A percentile compares a stretch with the other conserved stretches of the same genome.
phyloP scores from a whole-genome alignment of 1,284 basidiomycete species.

The Ganoderma meredithae region DNA sequence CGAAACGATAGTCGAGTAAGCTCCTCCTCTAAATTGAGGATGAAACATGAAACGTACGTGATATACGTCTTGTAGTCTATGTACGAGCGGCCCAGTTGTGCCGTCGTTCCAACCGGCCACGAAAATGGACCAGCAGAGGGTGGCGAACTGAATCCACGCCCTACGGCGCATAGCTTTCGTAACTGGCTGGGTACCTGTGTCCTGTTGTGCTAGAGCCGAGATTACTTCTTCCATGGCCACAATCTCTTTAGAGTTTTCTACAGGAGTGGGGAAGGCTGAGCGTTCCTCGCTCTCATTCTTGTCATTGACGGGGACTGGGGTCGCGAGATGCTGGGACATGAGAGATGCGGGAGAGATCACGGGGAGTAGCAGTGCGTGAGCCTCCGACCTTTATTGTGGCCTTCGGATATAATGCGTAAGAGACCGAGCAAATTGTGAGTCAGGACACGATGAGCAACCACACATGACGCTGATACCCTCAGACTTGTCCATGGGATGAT shows the following conservation, averaged over 20 bases:
- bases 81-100: constrained; percentile 65
- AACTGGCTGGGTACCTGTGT: background rate
- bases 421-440: background rate
- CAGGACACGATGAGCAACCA: constrained; percentile 5
- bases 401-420: background rate
- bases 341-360: background rate
- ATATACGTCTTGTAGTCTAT: constrained; percentile 62
- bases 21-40: background rate
- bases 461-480: constrained; percentile 14
- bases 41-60: constrained; percentile 42
- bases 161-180: constrained; percentile 30
- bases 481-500: background rate
- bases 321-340: background rate
- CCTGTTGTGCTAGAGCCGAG: background rate
- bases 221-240: background rate
- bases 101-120: constrained; percentile 70
- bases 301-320: background rate
- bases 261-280: background rate
- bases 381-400: background rate
- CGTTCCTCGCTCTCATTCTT: background rate
- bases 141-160: constrained; percentile 46
- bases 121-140: constrained; percentile 51
- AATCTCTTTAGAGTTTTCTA: background rate
- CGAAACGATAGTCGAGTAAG: background rate
- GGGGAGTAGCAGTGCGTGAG: background rate